Base-by-base conservation (phyloP, 1,284 basidiomycete genomes). In the Boletus semigastroideus region DNA sequence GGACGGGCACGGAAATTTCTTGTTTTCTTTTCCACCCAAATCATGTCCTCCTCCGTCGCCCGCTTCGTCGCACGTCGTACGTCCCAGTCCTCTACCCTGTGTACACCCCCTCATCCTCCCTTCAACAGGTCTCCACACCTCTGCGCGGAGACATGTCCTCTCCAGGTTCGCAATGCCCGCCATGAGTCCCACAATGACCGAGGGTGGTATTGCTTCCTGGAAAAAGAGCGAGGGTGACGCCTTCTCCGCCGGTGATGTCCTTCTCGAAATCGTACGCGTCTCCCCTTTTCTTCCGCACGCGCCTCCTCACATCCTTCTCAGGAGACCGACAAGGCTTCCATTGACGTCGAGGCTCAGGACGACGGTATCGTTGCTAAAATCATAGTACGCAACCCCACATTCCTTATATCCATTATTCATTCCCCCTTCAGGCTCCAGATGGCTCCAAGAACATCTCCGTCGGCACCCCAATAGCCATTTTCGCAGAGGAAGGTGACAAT, bases 241-340 rank as follows among this genome's bases (percentile, higher is more conserved):
- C 7, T 99, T 94, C 72, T 63, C 86, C 10, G 83, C 88, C 7
- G 95, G 96, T 40, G 96, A 99, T 64, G 95, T 99, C 56, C 76
- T 96, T 46, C 83, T 96, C 46, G 93, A 96, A 73, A 94, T 99
- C 67, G 94, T 95, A 59, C 67, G 87, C 73, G 19, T 51, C 19
- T 34, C 31, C 47, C 44, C 20, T 25, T 37, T 27, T 45, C 10
- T 38, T 14, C 17, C 27, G 4, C 31, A 27, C 36, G 37, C 33
- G 40, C 56, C 41, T 55, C 33, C 47, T 43, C 51, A 53, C 39
- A 42, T 34, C 54, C 41, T 52, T 53, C 64, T 17, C 59, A 95
- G 93, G 95, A 98, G 86, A 98, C 96, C 46, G 95, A 98, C 85
- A 98, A 98, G 82, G 96, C 96, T 16, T 96, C 94, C 39, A 99